Percentiles rank a stretch among this genome's conserved stretches.
phyloP scores from a whole-genome alignment of 164 flowering plant genomes.

The Vitis amurensis region DNA sequence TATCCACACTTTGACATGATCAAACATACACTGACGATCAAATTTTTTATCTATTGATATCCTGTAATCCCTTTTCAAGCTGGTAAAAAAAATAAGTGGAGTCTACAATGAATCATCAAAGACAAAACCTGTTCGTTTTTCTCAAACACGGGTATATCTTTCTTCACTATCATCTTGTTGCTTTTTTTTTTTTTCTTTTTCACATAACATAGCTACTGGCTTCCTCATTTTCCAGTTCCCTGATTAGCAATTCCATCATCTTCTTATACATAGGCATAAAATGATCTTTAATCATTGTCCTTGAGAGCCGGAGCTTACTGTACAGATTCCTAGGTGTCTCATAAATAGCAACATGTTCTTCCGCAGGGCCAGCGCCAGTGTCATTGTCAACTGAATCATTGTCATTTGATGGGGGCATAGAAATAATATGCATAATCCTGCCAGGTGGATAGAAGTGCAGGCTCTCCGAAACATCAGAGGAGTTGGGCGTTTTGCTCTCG shows the following conservation, averaged over 20 bases:
- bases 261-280: slow-evolving; percentile 95
- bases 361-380: slow-evolving; percentile 19
- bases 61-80: too few species aligned
- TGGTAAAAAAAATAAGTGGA: too few species aligned
- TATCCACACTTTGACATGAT: too few species aligned
- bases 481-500: slow-evolving; percentile 30
- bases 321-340: slow-evolving; percentile 83
- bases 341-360: slow-evolving; percentile 60
- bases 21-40: too few species aligned
- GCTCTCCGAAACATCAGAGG: slow-evolving; percentile 51
- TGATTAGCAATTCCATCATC: slow-evolving; percentile 75
- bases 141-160: too few species aligned
- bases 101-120: too few species aligned
- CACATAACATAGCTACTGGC: slow-evolving; percentile 18
- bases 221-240: slow-evolving; percentile 57
- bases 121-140: too few species aligned
- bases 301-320: slow-evolving; percentile 82
- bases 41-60: too few species aligned
- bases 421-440: slow-evolving; percentile 81
- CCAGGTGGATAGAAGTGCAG: slow-evolving; percentile 85
- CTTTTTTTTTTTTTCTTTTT: background rate
- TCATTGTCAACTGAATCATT: slow-evolving; percentile 14
- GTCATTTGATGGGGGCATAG: slow-evolving; percentile 29
- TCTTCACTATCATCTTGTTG: too few species aligned
- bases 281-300: slow-evolving; percentile 92